Conservation (phyloP, 2,329 filamentous ascomycete species). For the Aspergillus versicolor region DNA sequence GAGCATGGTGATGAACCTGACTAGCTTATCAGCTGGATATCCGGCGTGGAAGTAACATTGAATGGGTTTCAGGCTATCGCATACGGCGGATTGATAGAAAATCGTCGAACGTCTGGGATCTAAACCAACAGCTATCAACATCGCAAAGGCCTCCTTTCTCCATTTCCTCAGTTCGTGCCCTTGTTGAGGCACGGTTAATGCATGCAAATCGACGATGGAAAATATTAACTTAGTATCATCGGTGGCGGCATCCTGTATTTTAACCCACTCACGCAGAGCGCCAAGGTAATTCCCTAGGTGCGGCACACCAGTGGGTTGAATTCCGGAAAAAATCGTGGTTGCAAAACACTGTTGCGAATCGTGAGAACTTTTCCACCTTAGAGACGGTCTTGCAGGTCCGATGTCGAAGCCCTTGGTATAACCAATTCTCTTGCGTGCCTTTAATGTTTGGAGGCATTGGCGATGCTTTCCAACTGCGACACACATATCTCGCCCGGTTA, state of each 20-base stretch:
- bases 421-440: not conserved
- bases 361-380: constrained; percentile 15
- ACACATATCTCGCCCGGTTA: not conserved
- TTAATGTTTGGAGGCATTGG: not conserved
- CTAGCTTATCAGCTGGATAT: not conserved
- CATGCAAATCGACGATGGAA: constrained; percentile 90
- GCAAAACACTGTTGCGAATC: constrained; percentile 7
- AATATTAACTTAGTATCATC: constrained; percentile 67
- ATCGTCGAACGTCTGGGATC: constrained; percentile 73
- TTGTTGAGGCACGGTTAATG: constrained; percentile 76
- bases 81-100: constrained; percentile 78
- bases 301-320: constrained; percentile 91
- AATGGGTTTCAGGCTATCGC: constrained; percentile 21
- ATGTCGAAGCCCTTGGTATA: not conserved
- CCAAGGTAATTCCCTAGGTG: constrained; percentile 96
- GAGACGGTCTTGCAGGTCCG: not conserved
- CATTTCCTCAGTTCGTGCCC: constrained; percentile 60
- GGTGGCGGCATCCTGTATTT: constrained; percentile 66
- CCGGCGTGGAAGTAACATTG: not conserved
- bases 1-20: constrained; percentile 73
- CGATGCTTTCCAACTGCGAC: not conserved
- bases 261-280: constrained; percentile 81
- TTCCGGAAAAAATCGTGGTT: constrained; percentile 80
- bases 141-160: constrained; percentile 74
- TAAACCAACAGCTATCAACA: constrained; percentile 79